phyloP scores from a whole-genome alignment of 2,329 filamentous ascomycete species.

The Bimuria novae-zelandiae region DNA sequence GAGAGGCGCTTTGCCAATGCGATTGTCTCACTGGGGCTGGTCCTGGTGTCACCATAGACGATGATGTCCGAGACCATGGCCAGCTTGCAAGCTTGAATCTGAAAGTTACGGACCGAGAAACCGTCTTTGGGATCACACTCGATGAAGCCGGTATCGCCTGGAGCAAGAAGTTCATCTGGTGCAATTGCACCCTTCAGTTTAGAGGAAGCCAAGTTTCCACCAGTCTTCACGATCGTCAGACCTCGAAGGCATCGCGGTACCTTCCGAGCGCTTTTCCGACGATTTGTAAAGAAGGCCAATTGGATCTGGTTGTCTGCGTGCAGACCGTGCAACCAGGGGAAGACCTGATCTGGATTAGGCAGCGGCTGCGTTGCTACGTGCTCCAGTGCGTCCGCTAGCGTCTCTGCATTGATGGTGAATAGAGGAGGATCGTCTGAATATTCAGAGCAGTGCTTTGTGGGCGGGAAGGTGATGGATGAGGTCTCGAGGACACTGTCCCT shows the following conservation, averaged over 20 bases:
- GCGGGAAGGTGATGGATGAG: conserved; percentile 75
- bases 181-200: conserved; percentile 87
- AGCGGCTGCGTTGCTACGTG: conserved; percentile 78
- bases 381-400: conserved; percentile 74
- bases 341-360: conserved; percentile 82
- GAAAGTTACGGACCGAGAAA: conserved; percentile 95
- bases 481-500: conserved; percentile 61
- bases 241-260: conserved; percentile 78
- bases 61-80: conserved; percentile 90
- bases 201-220: conserved; percentile 73
- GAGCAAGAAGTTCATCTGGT: conserved; percentile 75
- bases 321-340: conserved; percentile 94
- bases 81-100: conserved; percentile 89
- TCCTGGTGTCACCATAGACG: conserved; percentile 79
- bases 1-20: conserved; percentile 68
- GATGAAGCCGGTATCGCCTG: conserved; percentile 66
- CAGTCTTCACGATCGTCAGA: conserved; percentile 85
- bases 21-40: conserved; percentile 66
- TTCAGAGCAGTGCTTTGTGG: conserved; percentile 64
- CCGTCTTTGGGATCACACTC: conserved; percentile 86
- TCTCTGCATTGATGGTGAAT: conserved; percentile 72
- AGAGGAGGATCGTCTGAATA: conserved; percentile 60
- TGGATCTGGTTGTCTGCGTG: conserved; percentile 89
- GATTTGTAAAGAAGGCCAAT: conserved; percentile 82
- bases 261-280: conserved; percentile 70